Evolutionary conservation across 2,329 filamentous ascomycete species (phyloP).

Genomic region (Cordyceps cicadae): DNA sequence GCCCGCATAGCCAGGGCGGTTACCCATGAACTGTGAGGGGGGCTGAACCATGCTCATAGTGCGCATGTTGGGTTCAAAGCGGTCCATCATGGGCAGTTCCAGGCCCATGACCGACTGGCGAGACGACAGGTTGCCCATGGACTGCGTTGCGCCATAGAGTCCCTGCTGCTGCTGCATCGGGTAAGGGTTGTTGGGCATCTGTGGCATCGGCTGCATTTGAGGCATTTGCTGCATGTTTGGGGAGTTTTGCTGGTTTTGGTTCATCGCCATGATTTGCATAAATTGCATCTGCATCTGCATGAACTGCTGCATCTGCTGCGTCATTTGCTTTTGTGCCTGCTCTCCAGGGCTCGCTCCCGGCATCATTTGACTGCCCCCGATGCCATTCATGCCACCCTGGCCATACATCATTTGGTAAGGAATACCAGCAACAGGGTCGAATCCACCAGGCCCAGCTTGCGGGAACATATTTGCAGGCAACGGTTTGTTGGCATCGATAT

Average conservation of each 20-base stretch:
- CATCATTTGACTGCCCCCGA: conserved; percentile 17
- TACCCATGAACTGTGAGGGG: conserved; percentile 48
- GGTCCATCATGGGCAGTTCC: conserved; percentile 35
- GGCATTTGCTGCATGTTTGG: conserved; percentile 19
- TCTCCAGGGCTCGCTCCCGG: conserved; percentile 51
- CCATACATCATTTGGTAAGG: conserved; percentile 36
- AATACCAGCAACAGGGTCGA: conserved; percentile 43
- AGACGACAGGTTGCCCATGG: conserved; percentile 36
- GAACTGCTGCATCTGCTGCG: conserved; percentile 75
- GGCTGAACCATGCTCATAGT: conserved; percentile 82
- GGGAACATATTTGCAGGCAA: conserved; percentile 27
- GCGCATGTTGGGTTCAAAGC: conserved; percentile 42
- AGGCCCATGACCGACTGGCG: conserved; percentile 38
- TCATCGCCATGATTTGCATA: conserved; percentile 69
- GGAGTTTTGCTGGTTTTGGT: conserved; percentile 23
- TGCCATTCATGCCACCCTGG: conserved; percentile 23
- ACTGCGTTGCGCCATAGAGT: conserved; percentile 26
- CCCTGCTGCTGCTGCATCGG: conserved; percentile 22
- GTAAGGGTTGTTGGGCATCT: conserved; percentile 21
- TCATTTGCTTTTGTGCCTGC: conserved; percentile 71
- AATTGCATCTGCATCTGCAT: conserved; percentile 95
- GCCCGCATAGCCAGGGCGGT: conserved; percentile 30
- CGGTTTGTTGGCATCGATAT: conserved; percentile 44
- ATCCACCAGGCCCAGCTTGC: conserved; percentile 28
- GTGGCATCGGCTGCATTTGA: conserved; percentile 16